phyloP scores from a whole-genome alignment of 768 basidiomycete genomes.

The Termitomyces sp. region DNA sequence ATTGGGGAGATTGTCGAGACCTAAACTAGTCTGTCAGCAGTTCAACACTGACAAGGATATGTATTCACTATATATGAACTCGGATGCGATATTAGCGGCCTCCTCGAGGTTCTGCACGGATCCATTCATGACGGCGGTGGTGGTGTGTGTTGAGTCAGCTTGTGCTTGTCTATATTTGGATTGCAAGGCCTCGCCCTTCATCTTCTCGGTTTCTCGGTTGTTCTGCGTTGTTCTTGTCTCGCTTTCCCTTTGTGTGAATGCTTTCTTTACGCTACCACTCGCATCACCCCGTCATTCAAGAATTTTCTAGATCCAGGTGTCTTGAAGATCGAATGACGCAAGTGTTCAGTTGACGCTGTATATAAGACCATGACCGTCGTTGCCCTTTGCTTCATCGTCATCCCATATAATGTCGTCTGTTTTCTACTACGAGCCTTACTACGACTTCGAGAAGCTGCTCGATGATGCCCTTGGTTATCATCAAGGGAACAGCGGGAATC shows the following conservation, averaged over 20 bases:
- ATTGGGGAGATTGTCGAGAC: conserved; percentile 50
- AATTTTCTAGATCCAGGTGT: conserved; percentile 1
- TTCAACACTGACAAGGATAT: neutral
- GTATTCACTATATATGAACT: conserved; percentile 52
- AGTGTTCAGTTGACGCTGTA: neutral
- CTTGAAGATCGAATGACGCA: conserved; percentile 4
- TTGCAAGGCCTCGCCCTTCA: no score
- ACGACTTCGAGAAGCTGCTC: conserved; percentile 41
- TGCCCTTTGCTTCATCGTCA: neutral
- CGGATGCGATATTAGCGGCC: conserved; percentile 48
- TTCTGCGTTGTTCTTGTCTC: neutral
- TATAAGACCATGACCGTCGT: neutral
- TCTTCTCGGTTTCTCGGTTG: neutral
- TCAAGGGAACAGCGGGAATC: conserved; percentile 5
- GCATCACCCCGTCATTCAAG: neutral
- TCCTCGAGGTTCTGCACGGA: conserved; percentile 45
- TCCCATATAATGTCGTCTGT: conserved; percentile 16
- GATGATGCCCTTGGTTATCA: conserved; percentile 32
- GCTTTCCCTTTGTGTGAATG: neutral
- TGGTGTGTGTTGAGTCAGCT: conserved; percentile 9
- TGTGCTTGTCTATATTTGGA: conserved; percentile 9
- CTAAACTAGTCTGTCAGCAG: conserved; percentile 21
- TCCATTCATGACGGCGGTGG: conserved; percentile 20
- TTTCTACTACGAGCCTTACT: conserved; percentile 39
- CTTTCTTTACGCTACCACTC: no score